These are phyloP conservation scores for Hypomyces perniciosus DNA, from an alignment of 2,329 filamentous ascomycete genomes.

Conservation along the genomic window DNA sequence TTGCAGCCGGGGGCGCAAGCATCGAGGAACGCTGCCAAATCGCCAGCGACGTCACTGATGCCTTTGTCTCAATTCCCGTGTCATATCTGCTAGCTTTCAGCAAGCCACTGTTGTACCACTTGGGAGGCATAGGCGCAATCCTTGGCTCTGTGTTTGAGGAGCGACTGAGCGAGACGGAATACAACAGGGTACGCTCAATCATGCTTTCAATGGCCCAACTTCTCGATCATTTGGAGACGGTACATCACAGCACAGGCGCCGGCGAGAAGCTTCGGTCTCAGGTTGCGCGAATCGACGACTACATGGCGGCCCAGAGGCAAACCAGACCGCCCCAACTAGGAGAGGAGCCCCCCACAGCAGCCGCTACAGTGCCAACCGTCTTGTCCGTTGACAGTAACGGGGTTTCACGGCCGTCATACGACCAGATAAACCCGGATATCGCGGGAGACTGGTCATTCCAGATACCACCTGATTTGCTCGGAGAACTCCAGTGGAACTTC, in stretches of 20 bases:
- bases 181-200: conserved; percentile 22
- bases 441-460: conserved; percentile 23
- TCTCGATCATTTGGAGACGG: conserved; percentile 23
- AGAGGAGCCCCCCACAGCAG: conserved; percentile 1
- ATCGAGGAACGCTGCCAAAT: conserved; percentile 26
- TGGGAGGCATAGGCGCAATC: conserved; percentile 29
- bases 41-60: conserved; percentile 24
- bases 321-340: not conserved
- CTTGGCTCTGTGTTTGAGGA: conserved; percentile 29
- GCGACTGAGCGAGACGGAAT: conserved; percentile 23
- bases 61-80: conserved; percentile 19
- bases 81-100: conserved; percentile 23
- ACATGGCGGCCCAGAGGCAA: conserved; percentile 16
- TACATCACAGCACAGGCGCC: conserved; percentile 18
- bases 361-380: not conserved
- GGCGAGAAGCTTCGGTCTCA: conserved; percentile 19
- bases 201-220: conserved; percentile 27
- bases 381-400: not conserved
- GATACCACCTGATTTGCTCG: conserved; percentile 46
- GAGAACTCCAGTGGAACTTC: conserved; percentile 16
- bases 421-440: conserved; percentile 2
- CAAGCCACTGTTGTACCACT: conserved; percentile 28
- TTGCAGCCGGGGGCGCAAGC: conserved; percentile 22
- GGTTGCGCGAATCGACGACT: conserved; percentile 21
- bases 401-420: not conserved